Evolutionary conservation across 345 rosid genomes (phyloP).

Genomic region (Citrus australasica): DNA sequence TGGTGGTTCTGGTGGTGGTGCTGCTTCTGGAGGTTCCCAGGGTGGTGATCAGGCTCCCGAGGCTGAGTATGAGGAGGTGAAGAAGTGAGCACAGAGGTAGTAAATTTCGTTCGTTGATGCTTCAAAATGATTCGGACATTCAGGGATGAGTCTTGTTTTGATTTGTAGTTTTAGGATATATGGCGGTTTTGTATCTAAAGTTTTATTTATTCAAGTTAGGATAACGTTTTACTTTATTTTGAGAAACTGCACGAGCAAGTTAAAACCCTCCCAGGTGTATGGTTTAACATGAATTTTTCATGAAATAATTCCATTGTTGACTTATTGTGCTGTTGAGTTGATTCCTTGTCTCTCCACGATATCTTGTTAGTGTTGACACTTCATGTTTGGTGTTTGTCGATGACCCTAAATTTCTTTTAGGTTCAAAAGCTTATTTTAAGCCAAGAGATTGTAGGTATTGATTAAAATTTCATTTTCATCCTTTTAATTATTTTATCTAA

Average conservation of each 20-base stretch:
- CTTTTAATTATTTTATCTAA: too few relatives aligned
- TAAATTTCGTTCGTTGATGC: background rate
- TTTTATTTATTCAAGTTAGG: background rate
- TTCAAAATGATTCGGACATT: background rate
- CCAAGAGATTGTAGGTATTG: too few relatives aligned
- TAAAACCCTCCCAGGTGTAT: background rate
- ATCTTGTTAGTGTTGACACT: background rate
- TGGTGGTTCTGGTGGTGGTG: conserved; percentile 44
- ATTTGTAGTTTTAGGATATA: background rate
- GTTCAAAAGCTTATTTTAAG: too few relatives aligned
- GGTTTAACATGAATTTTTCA: background rate
- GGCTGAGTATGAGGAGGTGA: conserved; percentile 86
- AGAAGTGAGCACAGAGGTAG: conserved; percentile 36
- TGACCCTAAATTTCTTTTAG: too few relatives aligned
- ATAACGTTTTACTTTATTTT: background rate
- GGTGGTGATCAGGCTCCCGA: conserved; percentile 76
- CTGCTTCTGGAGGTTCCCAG: conserved; percentile 51
- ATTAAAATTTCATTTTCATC: too few relatives aligned
- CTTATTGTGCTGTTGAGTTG: background rate
- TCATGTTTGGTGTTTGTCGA: too few relatives aligned
- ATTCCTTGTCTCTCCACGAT: background rate
- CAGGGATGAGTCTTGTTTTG: background rate
- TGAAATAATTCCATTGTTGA: background rate
- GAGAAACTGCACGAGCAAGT: background rate
- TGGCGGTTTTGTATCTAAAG: conserved; percentile 6